These are phyloP conservation scores for Rhexocercosporidium sp. DNA, from an alignment of 2,329 filamentous ascomycete genomes.

Conservation along the genomic window DNA sequence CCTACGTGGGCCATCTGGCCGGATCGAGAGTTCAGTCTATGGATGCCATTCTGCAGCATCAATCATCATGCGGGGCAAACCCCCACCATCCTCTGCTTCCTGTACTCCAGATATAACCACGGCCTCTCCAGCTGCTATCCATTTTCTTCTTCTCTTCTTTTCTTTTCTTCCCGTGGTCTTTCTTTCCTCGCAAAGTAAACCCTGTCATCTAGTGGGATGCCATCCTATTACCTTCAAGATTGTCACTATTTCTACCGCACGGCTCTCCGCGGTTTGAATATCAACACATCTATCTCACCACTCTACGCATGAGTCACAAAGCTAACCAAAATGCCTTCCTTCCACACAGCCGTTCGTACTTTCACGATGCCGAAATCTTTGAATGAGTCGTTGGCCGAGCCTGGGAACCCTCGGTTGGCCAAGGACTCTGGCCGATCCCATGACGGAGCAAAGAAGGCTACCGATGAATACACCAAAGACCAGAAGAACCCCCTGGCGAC, in stretches of 20 bases:
- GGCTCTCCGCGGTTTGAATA: constrained; percentile 82
- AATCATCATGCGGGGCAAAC: constrained; percentile 34
- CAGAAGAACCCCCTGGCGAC: constrained; percentile 52
- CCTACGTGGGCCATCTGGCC: constrained; percentile 38
- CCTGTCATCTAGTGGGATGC: constrained; percentile 58
- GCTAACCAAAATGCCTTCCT: constrained; percentile 63
- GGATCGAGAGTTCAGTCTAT: constrained; percentile 31
- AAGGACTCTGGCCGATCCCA: constrained; percentile 46
- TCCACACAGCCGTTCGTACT: constrained; percentile 68
- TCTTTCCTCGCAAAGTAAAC: background rate
- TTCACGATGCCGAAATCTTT: constrained; percentile 76
- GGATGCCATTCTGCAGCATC: constrained; percentile 17
- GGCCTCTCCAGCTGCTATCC: constrained; percentile 17
- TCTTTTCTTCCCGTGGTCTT: constrained; percentile 3
- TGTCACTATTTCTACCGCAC: constrained; percentile 95
- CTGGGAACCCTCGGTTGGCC: constrained; percentile 28
- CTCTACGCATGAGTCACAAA: constrained; percentile 65
- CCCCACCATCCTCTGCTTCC: constrained; percentile 25
- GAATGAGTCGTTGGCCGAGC: constrained; percentile 67
- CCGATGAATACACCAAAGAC: constrained; percentile 52
- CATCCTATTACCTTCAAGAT: constrained; percentile 80
- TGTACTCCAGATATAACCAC: constrained; percentile 36
- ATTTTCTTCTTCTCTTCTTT: background rate
- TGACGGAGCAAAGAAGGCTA: constrained; percentile 58
- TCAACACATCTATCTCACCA: constrained; percentile 78